Conservation (phyloP, 2,329 filamentous ascomycete genomes). For the Claviceps digitariae region DNA sequence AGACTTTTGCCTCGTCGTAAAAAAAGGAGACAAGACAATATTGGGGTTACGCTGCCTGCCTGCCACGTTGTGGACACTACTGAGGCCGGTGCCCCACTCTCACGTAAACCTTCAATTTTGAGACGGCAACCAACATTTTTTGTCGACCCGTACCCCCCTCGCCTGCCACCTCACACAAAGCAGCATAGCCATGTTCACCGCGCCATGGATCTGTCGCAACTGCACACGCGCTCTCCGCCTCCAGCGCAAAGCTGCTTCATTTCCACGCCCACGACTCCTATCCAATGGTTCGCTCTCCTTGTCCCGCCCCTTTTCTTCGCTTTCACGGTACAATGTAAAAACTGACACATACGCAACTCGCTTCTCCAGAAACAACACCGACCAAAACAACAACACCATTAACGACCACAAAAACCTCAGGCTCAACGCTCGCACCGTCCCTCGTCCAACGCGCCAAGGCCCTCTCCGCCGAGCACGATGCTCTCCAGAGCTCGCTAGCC, state of each 20-base stretch:
- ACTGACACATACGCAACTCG: background rate
- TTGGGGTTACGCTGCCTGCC: too few species aligned
- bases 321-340: background rate
- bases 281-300: conserved; percentile 16
- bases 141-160: background rate
- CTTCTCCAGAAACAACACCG: background rate
- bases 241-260: conserved; percentile 11
- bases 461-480: conserved; percentile 43
- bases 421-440: conserved; percentile 31
- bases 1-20: too few species aligned
- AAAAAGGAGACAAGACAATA: too few species aligned
- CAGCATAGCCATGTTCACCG: conserved; percentile 15
- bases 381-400: background rate
- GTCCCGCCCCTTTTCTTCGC: background rate
- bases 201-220: conserved; percentile 24
- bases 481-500: conserved; percentile 36
- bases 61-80: too few species aligned
- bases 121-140: background rate
- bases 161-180: background rate
- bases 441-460: conserved; percentile 47
- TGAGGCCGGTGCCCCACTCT: background rate
- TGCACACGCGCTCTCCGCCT: conserved; percentile 17
- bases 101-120: background rate
- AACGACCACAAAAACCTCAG: background rate
- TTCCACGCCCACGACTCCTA: conserved; percentile 17